Base-by-base conservation (phyloP, 179 eudicot genomes). In the Camellia oleifera region DNA sequence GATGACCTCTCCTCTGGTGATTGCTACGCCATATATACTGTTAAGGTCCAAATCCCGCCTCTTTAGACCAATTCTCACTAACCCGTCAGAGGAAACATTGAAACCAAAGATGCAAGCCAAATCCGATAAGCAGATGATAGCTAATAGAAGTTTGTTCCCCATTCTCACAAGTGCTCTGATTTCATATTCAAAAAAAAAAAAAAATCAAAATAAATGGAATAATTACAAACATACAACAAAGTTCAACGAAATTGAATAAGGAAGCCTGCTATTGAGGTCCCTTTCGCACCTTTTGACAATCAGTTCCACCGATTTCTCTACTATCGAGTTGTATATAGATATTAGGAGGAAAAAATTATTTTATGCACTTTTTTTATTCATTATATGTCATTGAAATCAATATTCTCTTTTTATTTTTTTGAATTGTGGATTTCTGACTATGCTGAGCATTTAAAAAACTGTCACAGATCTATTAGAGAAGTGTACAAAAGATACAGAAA, bases 11-110 rank as follows among this genome's bases (percentile, higher is more conserved):
- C 74, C 66, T 68, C 42, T 56, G 53, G 80, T 76, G 58, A 73
- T 65, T 73, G 80, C 72, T 13, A 78, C 79, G 64, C 78, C 83
- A 40, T 60, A 65, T 18, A 74, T 45, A 23, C 80, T 79, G 69
- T 81, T 54, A 1, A 76, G 79, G 82, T 87, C 85, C 78, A 81
- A 71, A 18, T 54, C 77, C 75, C 76, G 42, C 82, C 79, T 85
- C 64, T 85, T 87, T 46, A 87, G 85, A 50, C 79, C 75, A 50
- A 85, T 77, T 77, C 80, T 83, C 72, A 79, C 69, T 53, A 75
- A 74, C 18, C 68, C 82, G 70, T 81, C 82, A 79, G 82, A 32
- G 54, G 58, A 12, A 44, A 13, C 67, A 63, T 40, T 46, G 3
- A 63, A 20, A 40, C 67, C 76, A 18, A 53, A 75, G 4, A 46